Base-by-base conservation (phyloP, 495 filamentous ascomycete species). In the Hyaloscypha finlandica region DNA sequence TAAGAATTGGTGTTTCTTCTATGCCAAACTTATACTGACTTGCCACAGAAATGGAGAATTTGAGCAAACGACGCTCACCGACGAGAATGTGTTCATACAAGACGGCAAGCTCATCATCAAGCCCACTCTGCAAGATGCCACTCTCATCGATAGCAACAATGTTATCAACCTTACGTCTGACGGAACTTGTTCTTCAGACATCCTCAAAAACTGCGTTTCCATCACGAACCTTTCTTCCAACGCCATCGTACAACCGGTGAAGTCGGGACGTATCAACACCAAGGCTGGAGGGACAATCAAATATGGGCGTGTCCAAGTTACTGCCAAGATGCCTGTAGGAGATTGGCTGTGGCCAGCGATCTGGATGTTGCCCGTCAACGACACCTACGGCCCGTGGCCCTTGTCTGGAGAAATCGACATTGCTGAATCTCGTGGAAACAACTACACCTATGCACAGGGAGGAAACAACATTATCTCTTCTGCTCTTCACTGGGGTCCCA, bases 311-410 rank as follows among this genome's bases (percentile, higher is more conserved):
- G 83, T 96, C 59, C 90, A 96, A 74, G 92, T 96, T 8, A 85
- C 80, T 4, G 92, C 92, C 30, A 88, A 87, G 71, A 74, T 94
- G 20, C 90, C 92, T 1, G 76, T 77, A 9, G 92, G 92, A 33
- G 91, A 94, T 74, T 96, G 92, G 92, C 81, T 96, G 30, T 96
- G 92, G 92, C 92, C 92, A 29, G 92, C 91, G 48, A 94, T 96
- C 71, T 95, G 92, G 90, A 92, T 96, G 91, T 82, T 96, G 83
- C 92, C 92, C 8, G 85, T 87, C 37, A 79, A 90, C 35, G 78
- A 84, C 42, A 86, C 80, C 5, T 96, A 94, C 75, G 92, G 92
- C 3, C 70, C 82, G 11, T 96, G 92, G 92, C 92, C 92, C 0
- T 75, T 76, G 32, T 92, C 90, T 45, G 92, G 92, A n/a, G 92